These are phyloP conservation scores for Nannochloropsis gaditana DNA, from an alignment of 108 stramenopile genomes.

Conservation along the genomic window DNA sequence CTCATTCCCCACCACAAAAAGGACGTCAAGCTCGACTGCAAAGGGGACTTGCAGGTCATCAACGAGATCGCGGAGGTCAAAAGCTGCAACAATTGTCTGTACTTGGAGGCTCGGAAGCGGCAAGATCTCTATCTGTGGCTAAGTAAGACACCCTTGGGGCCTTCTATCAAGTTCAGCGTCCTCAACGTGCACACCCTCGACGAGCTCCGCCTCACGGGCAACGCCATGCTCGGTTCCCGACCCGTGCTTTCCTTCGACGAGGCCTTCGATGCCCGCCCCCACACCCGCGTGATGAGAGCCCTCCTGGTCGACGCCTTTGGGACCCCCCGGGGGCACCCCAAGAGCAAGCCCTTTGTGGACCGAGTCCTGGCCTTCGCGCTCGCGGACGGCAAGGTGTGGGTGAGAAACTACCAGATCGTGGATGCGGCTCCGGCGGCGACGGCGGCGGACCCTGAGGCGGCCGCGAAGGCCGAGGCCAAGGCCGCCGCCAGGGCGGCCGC, in stretches of 20 bases:
- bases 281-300: slow-evolving; percentile 68
- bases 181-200: slow-evolving; percentile 99
- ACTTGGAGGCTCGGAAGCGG: slow-evolving; percentile 89
- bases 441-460: background rate
- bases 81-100: slow-evolving; percentile 84
- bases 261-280: slow-evolving; percentile 57
- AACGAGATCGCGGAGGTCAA: slow-evolving; percentile 93
- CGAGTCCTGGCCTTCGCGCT: slow-evolving; percentile 90
- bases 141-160: slow-evolving; percentile 71
- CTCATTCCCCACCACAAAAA: slow-evolving; percentile 94
- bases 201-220: slow-evolving; percentile 93
- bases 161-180: slow-evolving; percentile 78
- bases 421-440: slow-evolving; percentile 58
- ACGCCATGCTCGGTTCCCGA: slow-evolving; percentile 80
- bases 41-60: slow-evolving; percentile 56
- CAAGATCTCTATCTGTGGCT: slow-evolving; percentile 94
- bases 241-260: slow-evolving; percentile 89
- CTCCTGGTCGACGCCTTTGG: slow-evolving; percentile 92
- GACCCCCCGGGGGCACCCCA: slow-evolving; percentile 93
- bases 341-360: slow-evolving; percentile 97
- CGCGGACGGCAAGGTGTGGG: slow-evolving; percentile 95
- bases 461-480: background rate
- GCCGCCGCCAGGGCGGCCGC: slow-evolving; percentile 36
- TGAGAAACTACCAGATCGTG: slow-evolving; percentile 94
- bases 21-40: slow-evolving; percentile 65